Percentiles rank a stretch among this genome's conserved stretches.
Conservation (phyloP, 176 grass and related monocot species). For the Musa troglodytarum region DNA sequence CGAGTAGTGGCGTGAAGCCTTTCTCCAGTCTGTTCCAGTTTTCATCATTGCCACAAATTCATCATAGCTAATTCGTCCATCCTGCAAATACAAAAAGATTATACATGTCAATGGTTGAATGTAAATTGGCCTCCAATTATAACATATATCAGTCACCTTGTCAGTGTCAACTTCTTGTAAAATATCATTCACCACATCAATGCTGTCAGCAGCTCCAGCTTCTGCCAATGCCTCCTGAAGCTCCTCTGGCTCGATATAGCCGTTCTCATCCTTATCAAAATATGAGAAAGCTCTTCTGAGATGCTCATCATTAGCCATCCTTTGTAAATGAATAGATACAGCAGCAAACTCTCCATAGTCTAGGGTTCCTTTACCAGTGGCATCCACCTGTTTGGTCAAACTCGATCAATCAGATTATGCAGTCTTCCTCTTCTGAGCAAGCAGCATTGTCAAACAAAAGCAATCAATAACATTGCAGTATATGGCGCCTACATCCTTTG, state of each 20-base stretch:
- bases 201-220: constrained; percentile 70
- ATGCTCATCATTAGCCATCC: constrained; percentile 97
- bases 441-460: background rate
- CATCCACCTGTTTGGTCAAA: constrained; percentile 62
- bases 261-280: constrained; percentile 91
- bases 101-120: constrained; percentile 5
- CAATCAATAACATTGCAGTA: background rate
- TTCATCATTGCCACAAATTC: constrained; percentile 99
- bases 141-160: constrained; percentile 36
- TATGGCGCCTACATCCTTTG: background rate
- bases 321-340: constrained; percentile 90
- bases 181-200: constrained; percentile 91
- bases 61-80: constrained; percentile 92
- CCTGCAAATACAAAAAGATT: constrained; percentile 35
- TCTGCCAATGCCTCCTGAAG: constrained; percentile 66
- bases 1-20: constrained; percentile 97
- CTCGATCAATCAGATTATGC: constrained; percentile 15
- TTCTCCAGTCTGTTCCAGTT: constrained; percentile 97
- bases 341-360: constrained; percentile 91
- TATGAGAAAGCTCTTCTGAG: constrained; percentile 81
- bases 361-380: constrained; percentile 63
- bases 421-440: background rate
- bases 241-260: constrained; percentile 82
- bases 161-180: constrained; percentile 97
- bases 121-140: background rate